Conservation (phyloP, 2,329 filamentous ascomycete species). For the Ceratocystis alfenasii region DNA sequence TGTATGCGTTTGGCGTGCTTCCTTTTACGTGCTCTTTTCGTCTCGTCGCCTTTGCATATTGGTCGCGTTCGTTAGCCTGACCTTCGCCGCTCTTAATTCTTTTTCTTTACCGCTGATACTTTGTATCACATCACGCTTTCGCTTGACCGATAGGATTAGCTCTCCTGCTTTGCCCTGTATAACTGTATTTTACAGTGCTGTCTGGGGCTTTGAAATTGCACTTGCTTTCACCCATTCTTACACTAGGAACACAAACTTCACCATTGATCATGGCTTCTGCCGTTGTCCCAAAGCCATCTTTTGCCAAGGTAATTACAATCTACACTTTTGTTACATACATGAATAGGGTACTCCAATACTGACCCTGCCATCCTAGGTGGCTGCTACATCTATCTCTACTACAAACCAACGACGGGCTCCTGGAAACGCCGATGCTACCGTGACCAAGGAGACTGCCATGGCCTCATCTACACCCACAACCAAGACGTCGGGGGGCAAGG, state of each 20-base stretch:
- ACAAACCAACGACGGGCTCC: not conserved
- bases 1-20: not conserved
- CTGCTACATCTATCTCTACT: conserved; percentile 31
- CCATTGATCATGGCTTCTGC: conserved; percentile 35
- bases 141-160: not conserved
- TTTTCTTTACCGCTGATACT: conserved; percentile 1
- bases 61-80: not conserved
- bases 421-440: conserved; percentile 28
- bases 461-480: not conserved
- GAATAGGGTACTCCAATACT: not conserved
- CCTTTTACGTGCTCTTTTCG: not conserved
- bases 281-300: conserved; percentile 50
- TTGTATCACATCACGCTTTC: conserved; percentile 11
- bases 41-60: not conserved
- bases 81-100: not conserved
- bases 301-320: conserved; percentile 54
- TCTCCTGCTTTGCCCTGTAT: not conserved
- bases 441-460: conserved; percentile 1
- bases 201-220: not conserved
- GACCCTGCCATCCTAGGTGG: conserved; percentile 33
- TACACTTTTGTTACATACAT: not conserved
- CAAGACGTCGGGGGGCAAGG: not conserved
- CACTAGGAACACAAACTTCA: not conserved
- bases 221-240: conserved; percentile 12
- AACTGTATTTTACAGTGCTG: not conserved